These are phyloP conservation scores for Talaromyces thailandensis DNA, from an alignment of 495 filamentous ascomycete species.

Conservation along the genomic window DNA sequence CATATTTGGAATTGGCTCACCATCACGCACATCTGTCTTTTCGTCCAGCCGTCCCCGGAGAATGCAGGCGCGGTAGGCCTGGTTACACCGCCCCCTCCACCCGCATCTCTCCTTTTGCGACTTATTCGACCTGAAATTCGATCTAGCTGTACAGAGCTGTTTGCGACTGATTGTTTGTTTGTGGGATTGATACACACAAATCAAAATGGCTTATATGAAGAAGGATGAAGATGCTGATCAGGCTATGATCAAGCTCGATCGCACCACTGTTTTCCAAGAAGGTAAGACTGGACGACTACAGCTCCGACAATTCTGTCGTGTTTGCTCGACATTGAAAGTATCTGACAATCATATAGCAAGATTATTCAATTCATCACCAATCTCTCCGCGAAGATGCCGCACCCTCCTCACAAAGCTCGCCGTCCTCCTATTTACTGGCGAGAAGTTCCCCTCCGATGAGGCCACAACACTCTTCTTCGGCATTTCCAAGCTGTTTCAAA, in stretches of 20 bases:
- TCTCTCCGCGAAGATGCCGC: constrained; percentile 89
- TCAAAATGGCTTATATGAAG: constrained; percentile 87
- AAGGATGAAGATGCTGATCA: constrained; percentile 96
- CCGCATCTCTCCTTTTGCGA: neutral
- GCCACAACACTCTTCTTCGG: constrained; percentile 98
- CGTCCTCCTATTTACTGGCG: constrained; percentile 91
- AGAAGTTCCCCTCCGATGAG: constrained; percentile 94
- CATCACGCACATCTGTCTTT: neutral
- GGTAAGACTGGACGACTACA: constrained; percentile 43
- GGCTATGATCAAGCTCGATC: constrained; percentile 90
- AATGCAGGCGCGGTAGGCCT: constrained; percentile 23
- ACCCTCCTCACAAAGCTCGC: constrained; percentile 96
- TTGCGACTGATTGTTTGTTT: neutral
- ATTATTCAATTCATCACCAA: constrained; percentile 93
- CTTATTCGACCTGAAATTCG: neutral
- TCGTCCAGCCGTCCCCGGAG: constrained; percentile 9
- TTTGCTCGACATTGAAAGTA: constrained; percentile 10
- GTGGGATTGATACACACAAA: neutral
- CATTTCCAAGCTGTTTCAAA: constrained; percentile 99
- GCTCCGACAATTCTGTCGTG: constrained; percentile 11
- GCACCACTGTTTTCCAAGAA: constrained; percentile 98
- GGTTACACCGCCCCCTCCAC: constrained; percentile 14
- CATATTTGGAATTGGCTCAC: neutral
- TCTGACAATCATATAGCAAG: constrained; percentile 52
- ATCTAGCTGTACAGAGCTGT: neutral